Percentiles rank a stretch among this genome's conserved stretches.
phyloP scores from a whole-genome alignment of 1,284 basidiomycete genomes.

The Mycena citricolor region DNA sequence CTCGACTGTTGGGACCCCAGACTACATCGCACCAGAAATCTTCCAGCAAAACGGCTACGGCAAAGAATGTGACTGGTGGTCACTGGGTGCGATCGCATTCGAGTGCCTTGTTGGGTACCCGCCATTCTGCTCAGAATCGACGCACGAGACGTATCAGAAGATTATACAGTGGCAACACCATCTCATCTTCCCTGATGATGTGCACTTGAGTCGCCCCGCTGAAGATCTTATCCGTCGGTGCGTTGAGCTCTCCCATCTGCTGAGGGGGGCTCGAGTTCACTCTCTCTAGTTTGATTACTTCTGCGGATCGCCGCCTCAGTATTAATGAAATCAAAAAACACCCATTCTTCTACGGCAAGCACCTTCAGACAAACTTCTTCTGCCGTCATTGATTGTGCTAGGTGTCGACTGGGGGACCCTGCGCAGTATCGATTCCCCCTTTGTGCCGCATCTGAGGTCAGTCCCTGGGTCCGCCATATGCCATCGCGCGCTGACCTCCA shows the following conservation, averaged over 20 bases:
- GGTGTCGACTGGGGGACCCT: constrained; percentile 88
- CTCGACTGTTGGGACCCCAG: constrained; percentile 98
- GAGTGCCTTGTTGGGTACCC: constrained; percentile 96
- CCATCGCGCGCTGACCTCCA: background rate
- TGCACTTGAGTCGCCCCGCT: constrained; percentile 90
- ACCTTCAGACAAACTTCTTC: too few species aligned
- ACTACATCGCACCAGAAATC: constrained; percentile 99
- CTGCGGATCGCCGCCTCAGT: constrained; percentile 77
- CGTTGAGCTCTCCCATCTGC: constrained; percentile 21
- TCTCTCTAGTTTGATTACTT: constrained; percentile 71
- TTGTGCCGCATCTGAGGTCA: constrained; percentile 89
- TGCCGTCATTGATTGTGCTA: background rate
- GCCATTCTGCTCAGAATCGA: constrained; percentile 96
- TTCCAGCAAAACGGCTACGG: constrained; percentile 97
- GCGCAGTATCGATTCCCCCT: constrained; percentile 90
- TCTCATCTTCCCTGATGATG: constrained; percentile 92
- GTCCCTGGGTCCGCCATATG: constrained; percentile 65
- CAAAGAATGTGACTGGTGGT: constrained; percentile 99
- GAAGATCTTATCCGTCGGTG: constrained; percentile 88
- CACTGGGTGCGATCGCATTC: constrained; percentile 96
- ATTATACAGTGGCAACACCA: constrained; percentile 94
- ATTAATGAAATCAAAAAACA: constrained; percentile 93
- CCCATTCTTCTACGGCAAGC: constrained; percentile 87
- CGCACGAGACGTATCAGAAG: constrained; percentile 99
- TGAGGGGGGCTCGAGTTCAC: constrained; percentile 1